These are phyloP conservation scores for Phytophthora syringae DNA, from an alignment of 352 stramenopile genomes.

Conservation along the genomic window DNA sequence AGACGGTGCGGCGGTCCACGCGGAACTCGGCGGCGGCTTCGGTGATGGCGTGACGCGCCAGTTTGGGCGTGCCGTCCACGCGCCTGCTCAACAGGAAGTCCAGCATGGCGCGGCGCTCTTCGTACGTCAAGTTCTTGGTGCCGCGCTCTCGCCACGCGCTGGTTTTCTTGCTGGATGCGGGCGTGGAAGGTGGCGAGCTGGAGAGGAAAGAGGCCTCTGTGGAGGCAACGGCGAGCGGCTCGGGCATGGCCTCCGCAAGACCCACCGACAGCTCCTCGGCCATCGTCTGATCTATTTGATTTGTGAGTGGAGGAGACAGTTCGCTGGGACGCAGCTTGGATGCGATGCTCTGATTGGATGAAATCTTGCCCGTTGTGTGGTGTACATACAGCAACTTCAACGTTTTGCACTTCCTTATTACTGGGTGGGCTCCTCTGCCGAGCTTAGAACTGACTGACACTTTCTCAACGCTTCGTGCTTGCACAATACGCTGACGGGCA, in stretches of 20 bases:
- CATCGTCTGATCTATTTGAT: conserved; percentile 26
- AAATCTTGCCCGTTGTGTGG: conserved; percentile 31
- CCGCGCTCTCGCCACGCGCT: conserved; percentile 41
- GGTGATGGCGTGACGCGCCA: conserved; percentile 49
- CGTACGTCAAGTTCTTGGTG: conserved; percentile 51
- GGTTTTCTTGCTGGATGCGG: conserved; percentile 28
- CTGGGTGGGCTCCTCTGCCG: too few relatives aligned
- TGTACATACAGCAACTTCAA: too few relatives aligned
- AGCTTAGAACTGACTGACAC: conserved; percentile 33
- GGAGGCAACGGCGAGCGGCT: conserved; percentile 7
- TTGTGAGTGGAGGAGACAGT: conserved; percentile 35
- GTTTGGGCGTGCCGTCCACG: conserved; percentile 40
- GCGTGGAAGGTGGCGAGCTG: neutral
- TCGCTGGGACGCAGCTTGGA: conserved; percentile 20
- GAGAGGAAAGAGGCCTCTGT: neutral
- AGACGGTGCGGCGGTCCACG: conserved; percentile 52
- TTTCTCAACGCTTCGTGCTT: conserved; percentile 29
- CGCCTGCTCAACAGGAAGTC: conserved; percentile 49
- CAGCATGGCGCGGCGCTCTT: conserved; percentile 51
- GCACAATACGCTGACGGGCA: conserved; percentile 46
- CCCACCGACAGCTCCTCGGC: conserved; percentile 14
- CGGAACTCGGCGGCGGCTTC: conserved; percentile 43
- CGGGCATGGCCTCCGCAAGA: neutral
- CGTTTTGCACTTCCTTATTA: neutral
- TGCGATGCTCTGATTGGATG: conserved; percentile 18